Conservation (phyloP, 192 early-diverging fungal genomes). For the Backusella westeae region DNA sequence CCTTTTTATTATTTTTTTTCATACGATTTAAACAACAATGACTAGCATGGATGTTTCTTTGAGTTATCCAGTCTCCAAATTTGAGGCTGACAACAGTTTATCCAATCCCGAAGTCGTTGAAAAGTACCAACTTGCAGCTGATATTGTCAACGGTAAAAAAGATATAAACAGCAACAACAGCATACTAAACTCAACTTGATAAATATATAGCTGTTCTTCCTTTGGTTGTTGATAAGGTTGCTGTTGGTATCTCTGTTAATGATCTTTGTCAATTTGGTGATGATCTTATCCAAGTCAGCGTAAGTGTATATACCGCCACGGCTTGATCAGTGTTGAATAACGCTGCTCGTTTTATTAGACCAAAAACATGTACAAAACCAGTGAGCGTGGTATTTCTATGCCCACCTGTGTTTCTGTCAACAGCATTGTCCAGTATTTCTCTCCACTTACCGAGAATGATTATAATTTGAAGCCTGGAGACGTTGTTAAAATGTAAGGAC, state of each 20-base stretch:
- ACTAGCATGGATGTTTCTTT: conserved; percentile 34
- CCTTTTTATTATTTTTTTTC: neutral
- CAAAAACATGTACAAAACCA: conserved; percentile 57
- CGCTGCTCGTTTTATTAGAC: conserved; percentile 38
- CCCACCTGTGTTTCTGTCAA: conserved; percentile 87
- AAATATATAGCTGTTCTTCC: conserved; percentile 50
- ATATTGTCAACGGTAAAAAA: conserved; percentile 68
- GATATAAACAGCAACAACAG: neutral
- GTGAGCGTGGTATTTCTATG: conserved; percentile 76
- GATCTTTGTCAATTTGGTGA: conserved; percentile 71
- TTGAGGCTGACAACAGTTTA: conserved; percentile 63
- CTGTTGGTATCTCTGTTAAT: conserved; percentile 58
- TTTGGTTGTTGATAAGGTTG: conserved; percentile 47
- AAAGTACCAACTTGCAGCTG: conserved; percentile 75
- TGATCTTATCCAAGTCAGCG: conserved; percentile 56
- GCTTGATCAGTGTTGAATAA: neutral
- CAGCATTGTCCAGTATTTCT: conserved; percentile 73
- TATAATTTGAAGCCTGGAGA: conserved; percentile 68
- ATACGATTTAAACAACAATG: conserved; percentile 7
- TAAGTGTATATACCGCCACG: conserved; percentile 15
- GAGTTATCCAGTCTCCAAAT: conserved; percentile 43
- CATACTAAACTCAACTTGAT: neutral
- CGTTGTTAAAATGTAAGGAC: conserved; percentile 78
- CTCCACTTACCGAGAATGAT: conserved; percentile 66
- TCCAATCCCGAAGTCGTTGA: conserved; percentile 60